Evolutionary conservation across 2,329 filamentous ascomycete genomes (phyloP).

Genomic region (Stachybotrys chartarum): DNA sequence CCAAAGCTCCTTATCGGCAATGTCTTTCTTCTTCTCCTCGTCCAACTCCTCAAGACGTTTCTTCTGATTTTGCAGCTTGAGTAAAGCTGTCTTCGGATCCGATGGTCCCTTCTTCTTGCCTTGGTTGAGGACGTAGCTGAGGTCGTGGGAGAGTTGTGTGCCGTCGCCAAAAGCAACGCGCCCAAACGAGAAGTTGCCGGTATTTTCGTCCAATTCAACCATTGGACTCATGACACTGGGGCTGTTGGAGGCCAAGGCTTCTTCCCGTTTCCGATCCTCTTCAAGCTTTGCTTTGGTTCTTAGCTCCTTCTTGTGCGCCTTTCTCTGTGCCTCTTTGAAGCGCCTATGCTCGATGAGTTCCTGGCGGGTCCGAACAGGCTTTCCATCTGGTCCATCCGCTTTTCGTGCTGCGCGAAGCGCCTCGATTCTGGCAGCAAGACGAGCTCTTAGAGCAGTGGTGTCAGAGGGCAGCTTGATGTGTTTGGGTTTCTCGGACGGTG

Average conservation of each 20-base stretch:
- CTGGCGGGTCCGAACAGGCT: conserved; percentile 71
- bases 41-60: conserved; percentile 70
- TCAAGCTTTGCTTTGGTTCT: conserved; percentile 71
- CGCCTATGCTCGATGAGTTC: conserved; percentile 87
- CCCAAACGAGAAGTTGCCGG: conserved; percentile 78
- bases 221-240: conserved; percentile 51
- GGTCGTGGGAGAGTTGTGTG: conserved; percentile 65
- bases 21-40: conserved; percentile 72
- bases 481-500: conserved; percentile 55
- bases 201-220: conserved; percentile 41
- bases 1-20: conserved; percentile 93
- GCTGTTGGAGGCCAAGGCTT: conserved; percentile 55
- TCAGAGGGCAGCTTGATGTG: conserved; percentile 62
- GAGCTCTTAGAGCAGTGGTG: conserved; percentile 66
- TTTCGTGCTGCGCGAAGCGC: conserved; percentile 79
- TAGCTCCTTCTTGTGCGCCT: conserved; percentile 82
- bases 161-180: conserved; percentile 88
- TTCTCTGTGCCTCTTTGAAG: conserved; percentile 79
- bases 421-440: conserved; percentile 77
- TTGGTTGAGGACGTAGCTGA: conserved; percentile 48
- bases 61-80: conserved; percentile 80
- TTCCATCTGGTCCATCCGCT: conserved; percentile 75
- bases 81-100: conserved; percentile 80
- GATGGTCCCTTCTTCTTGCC: conserved; percentile 72
- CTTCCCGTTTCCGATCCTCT: conserved; percentile 61